Conservation (phyloP, 176 grass and related monocot species). For the Typha latifolia region DNA sequence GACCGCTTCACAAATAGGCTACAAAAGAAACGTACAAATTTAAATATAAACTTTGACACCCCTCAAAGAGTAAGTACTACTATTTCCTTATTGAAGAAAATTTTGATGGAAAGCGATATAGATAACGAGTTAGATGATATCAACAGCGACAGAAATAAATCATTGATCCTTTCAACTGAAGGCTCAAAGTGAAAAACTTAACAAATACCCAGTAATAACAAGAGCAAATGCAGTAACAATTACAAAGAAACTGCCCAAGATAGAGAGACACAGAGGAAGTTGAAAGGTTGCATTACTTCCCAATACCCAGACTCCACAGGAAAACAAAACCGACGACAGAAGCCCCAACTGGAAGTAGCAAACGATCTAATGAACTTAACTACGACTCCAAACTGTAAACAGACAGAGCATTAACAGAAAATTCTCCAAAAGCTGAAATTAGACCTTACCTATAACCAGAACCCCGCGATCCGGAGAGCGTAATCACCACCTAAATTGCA, state of each 20-base stretch:
- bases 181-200: neutral
- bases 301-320: no score
- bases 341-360: neutral
- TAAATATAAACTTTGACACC: neutral
- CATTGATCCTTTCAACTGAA: neutral
- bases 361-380: neutral
- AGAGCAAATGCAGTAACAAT: no score
- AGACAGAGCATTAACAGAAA: neutral
- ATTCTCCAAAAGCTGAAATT: neutral
- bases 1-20: neutral
- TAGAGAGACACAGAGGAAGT: no score
- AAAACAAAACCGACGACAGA: neutral
- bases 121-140: neutral
- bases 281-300: no score
- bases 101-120: neutral
- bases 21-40: conserved; percentile 4
- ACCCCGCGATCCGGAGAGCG: neutral
- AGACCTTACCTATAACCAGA: neutral
- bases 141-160: neutral
- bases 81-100: neutral
- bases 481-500: conserved; percentile 10
- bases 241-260: no score
- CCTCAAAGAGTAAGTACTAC: neutral
- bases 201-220: neutral
- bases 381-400: neutral